Conservation (phyloP, 2,329 filamentous ascomycete species). For the Talaromyces marneffei region DNA sequence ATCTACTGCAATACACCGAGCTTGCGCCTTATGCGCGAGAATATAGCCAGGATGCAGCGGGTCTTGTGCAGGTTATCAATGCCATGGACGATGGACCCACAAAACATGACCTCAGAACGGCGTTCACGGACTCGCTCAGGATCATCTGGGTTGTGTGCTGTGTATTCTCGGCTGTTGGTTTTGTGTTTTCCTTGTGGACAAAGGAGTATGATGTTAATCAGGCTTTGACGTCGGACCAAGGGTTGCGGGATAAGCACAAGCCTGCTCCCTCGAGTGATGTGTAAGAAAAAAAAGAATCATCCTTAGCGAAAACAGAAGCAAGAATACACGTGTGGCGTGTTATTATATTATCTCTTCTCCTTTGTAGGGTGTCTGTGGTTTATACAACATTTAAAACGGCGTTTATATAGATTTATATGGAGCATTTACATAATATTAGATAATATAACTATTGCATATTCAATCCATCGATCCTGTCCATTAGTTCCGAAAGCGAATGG, state of each 20-base stretch:
- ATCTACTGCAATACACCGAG: constrained; percentile 34
- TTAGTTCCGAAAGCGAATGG: no score
- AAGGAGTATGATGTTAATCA: constrained; percentile 43
- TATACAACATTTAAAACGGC: neutral
- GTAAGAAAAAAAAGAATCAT: neutral
- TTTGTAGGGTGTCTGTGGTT: neutral
- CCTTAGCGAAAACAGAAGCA: neutral
- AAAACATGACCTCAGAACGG: constrained; percentile 44
- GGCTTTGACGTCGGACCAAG: constrained; percentile 30
- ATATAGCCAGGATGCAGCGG: constrained; percentile 54
- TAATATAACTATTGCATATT: neutral
- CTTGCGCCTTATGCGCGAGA: constrained; percentile 45
- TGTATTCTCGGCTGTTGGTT: constrained; percentile 46
- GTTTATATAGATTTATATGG: neutral
- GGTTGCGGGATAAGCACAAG: constrained; percentile 18
- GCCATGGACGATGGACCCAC: constrained; percentile 41
- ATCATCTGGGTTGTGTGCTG: constrained; percentile 54
- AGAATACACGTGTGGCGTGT: neutral
- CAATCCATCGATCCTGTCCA: neutral
- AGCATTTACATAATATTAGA: neutral
- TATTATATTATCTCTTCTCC: neutral
- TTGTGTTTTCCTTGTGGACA: constrained; percentile 50
- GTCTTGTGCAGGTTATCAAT: constrained; percentile 55
- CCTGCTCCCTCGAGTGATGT: neutral
- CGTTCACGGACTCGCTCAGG: constrained; percentile 50